Evolutionary conservation across 768 basidiomycete genomes (phyloP), one percentile per base, ranked within the genome.

Genomic region (Hypsizygus marmoreus): DNA sequence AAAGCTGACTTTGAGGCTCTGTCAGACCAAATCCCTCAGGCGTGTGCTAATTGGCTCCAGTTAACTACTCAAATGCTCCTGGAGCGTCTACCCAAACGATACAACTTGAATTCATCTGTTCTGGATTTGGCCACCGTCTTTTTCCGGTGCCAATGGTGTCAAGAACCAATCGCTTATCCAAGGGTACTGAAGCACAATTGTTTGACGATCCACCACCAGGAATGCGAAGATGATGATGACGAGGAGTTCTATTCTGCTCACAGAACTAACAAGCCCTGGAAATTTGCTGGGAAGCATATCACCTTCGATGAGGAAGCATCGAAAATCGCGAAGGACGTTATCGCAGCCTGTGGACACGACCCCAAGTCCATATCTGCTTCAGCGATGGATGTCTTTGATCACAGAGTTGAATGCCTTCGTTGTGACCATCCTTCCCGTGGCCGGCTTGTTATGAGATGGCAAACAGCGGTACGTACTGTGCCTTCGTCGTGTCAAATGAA

Each of bases 371-470:
- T 54, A 13, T 57, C 58, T 0, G 39, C 38, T 16, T 31, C 42
- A 1, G 39, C 25, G 23, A 68, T 71, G 66, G 56, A 66, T 26
- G 51, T 51, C 12, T 43, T 53, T 1, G 54, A 63, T 36, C 22
- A 46, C 14, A 47, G 67, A 33, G 16, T 71, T 7, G 66, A 71
- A 44, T 71, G 67, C 40, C 14, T 58, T 19, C 54, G 59, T 11
- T 71, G 67, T 41, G 26, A 46, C 4, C 56, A 55, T 20, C 36
- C 44, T 1, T 51, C 34, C 32, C 31, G 39, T 16, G 47, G 55
- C n/a, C 50, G 59, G 6, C 52, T 59, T 9, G 57, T 59, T 9
- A 67, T 69, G 67, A 60, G 49, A 19, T 71, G 68, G 67, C 59
- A 40, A 26, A 57, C 49, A 43, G 68, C 65, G 36, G 69, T 66